Conservation (phyloP, 108 stramenopile species). For the Aurantiochytrium sp. region DNA sequence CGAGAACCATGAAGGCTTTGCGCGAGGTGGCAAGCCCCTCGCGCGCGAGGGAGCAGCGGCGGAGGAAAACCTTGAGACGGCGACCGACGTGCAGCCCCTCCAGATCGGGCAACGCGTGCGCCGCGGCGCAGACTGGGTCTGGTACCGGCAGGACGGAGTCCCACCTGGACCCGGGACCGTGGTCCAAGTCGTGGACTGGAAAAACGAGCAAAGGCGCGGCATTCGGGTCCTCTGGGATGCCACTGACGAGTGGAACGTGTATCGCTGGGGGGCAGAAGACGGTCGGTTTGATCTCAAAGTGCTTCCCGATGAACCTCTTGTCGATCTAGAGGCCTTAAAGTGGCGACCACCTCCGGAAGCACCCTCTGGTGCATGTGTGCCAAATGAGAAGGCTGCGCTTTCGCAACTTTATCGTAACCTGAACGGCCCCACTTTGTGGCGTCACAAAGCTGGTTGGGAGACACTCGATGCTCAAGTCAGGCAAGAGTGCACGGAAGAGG, state of each 20-base stretch:
- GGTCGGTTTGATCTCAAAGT: background rate
- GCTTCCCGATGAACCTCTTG: background rate
- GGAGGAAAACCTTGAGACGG: background rate
- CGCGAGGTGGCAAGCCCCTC: too few relatives aligned
- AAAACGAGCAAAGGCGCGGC: background rate
- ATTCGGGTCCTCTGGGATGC: background rate
- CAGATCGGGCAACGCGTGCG: background rate
- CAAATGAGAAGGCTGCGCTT: background rate
- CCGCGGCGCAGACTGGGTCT: background rate
- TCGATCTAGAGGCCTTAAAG: background rate
- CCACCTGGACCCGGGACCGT: background rate
- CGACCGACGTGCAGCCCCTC: background rate
- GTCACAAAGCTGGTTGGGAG: background rate
- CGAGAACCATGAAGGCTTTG: too few relatives aligned
- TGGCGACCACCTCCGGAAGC: background rate
- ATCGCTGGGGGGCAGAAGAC: constrained; percentile 5
- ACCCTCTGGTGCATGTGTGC: background rate
- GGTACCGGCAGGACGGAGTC: constrained; percentile 7
- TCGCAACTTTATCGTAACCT: background rate
- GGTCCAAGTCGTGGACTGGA: background rate
- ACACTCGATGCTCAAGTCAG: background rate
- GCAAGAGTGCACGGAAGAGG: background rate
- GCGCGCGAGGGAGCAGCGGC: too few relatives aligned
- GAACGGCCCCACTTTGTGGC: background rate
- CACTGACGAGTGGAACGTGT: background rate